Conservation (phyloP, 495 filamentous ascomycete genomes). For the Amniculicola lignicola region DNA sequence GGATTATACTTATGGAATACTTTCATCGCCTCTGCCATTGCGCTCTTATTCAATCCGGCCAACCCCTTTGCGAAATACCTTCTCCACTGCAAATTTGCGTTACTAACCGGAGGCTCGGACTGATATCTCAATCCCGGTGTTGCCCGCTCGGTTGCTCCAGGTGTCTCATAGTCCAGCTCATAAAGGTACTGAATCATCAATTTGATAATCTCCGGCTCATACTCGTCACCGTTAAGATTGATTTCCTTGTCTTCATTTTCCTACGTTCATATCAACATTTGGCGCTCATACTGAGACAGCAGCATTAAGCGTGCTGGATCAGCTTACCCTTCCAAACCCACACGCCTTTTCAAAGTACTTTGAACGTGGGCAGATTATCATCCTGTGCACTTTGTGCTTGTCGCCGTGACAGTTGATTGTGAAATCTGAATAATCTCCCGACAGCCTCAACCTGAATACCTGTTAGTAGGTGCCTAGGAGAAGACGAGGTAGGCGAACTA, state of each 20-base stretch:
- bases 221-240: constrained; percentile 1
- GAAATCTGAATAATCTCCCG: constrained; percentile 1
- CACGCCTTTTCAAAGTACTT: background rate
- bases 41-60: background rate
- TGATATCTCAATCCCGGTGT: no score
- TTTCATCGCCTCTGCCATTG: background rate
- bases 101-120: no score
- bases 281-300: no score
- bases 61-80: background rate
- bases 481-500: no score
- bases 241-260: background rate
- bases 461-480: no score
- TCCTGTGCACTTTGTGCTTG: constrained; percentile 4
- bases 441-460: background rate
- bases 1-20: background rate
- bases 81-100: background rate
- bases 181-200: constrained; percentile 1
- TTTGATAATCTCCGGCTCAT: background rate
- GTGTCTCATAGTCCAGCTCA: background rate
- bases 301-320: background rate
- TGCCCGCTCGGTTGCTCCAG: background rate
- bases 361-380: background rate
- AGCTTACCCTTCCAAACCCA: constrained; percentile 1
- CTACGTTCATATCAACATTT: background rate
- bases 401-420: constrained; percentile 4